phyloP scores from a whole-genome alignment of 2,329 filamentous ascomycete species.

The Cladosporium sp. region DNA sequence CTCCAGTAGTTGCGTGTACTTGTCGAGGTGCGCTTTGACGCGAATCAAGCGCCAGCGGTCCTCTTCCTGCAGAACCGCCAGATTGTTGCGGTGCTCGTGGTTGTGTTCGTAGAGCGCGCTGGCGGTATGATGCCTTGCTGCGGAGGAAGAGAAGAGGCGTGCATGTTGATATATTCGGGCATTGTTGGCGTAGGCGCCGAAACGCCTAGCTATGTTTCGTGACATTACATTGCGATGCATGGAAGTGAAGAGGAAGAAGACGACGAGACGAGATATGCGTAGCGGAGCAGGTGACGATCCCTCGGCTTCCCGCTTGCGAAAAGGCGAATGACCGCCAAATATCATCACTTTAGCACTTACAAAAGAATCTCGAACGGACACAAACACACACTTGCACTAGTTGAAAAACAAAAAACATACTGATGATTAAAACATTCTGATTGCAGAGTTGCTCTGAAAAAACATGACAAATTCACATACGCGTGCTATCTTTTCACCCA shows the following conservation, averaged over 20 bases:
- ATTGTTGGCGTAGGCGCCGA: slow-evolving; percentile 5
- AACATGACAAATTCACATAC: slow-evolving; percentile 14
- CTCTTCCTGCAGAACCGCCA: background rate
- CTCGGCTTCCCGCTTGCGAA: too few species aligned
- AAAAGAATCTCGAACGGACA: too few species aligned
- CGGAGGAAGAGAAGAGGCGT: background rate
- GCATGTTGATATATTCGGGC: background rate
- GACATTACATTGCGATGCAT: slow-evolving; percentile 12
- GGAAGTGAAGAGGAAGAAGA: background rate
- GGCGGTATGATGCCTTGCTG: background rate
- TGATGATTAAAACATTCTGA: too few species aligned
- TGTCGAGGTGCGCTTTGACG: background rate
- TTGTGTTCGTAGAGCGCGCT: background rate
- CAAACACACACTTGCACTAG: too few species aligned
- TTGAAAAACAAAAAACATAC: too few species aligned
- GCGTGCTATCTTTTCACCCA: slow-evolving; percentile 14
- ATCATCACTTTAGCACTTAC: too few species aligned
- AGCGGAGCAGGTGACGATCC: too few species aligned
- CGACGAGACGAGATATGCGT: background rate
- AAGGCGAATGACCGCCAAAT: too few species aligned
- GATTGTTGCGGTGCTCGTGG: background rate
- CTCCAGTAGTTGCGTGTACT: background rate
- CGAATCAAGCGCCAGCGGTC: background rate
- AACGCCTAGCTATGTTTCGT: slow-evolving; percentile 5
- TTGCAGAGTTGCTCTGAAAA: too few species aligned